Conservation (phyloP, 768 basidiomycete genomes). For the Floccularia luteovirens region DNA sequence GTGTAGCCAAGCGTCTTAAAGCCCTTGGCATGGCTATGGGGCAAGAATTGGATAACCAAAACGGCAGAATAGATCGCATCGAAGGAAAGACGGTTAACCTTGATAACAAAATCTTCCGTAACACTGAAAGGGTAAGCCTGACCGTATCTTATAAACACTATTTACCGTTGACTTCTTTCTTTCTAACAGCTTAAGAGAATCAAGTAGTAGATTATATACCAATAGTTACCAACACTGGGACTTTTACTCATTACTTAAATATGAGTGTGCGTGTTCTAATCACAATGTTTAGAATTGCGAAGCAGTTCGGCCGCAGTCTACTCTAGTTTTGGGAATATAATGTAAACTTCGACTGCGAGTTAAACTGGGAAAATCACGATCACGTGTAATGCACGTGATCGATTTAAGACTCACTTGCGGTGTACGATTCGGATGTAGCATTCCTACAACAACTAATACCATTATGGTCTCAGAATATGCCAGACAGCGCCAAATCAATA, state of each 20-base stretch:
- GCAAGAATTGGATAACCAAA: slow-evolving; percentile 85
- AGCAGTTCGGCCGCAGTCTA: background rate
- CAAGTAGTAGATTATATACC: slow-evolving; percentile 24
- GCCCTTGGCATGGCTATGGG: slow-evolving; percentile 77
- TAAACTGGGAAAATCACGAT: background rate
- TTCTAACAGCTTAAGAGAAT: slow-evolving; percentile 49
- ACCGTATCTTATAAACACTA: slow-evolving; percentile 4
- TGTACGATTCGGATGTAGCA: background rate
- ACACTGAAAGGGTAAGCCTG: slow-evolving; percentile 66
- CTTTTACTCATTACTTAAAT: background rate
- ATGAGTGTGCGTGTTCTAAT: background rate
- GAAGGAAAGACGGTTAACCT: slow-evolving; percentile 70
- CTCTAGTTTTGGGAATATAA: background rate
- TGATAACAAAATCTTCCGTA: slow-evolving; percentile 70
- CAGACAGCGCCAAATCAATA: slow-evolving; percentile 21
- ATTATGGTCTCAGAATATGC: slow-evolving; percentile 22
- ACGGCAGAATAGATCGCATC: slow-evolving; percentile 67
- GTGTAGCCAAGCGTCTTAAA: slow-evolving; percentile 71
- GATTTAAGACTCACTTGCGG: background rate
- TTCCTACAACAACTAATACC: background rate
- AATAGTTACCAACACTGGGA: background rate
- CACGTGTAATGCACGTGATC: background rate
- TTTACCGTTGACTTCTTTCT: slow-evolving; percentile 9
- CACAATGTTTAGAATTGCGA: background rate
- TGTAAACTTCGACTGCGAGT: background rate